Percentiles rank a stretch among this genome's conserved stretches.
Conservation (phyloP, 2,329 filamentous ascomycete species). For the Dissoconium aciculare region DNA sequence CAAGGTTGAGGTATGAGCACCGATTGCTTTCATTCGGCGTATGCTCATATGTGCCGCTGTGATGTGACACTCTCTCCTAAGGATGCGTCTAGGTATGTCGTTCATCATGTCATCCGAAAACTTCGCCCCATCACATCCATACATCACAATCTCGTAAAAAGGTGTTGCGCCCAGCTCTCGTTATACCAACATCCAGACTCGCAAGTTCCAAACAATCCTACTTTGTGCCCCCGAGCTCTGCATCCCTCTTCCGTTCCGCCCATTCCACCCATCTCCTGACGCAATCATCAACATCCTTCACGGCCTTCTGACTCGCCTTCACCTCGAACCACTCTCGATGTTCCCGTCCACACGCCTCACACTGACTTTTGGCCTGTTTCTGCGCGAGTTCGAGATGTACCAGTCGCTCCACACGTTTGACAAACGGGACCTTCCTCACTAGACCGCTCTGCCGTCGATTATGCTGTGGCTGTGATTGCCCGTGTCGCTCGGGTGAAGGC, state of each 20-base stretch:
- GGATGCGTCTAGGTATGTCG: too few species aligned
- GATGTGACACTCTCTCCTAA: too few species aligned
- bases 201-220: too few species aligned
- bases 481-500: conserved; percentile 13
- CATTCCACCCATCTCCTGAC: conserved; percentile 76
- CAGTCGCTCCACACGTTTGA: conserved; percentile 73
- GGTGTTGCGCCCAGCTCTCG: too few species aligned
- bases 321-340: conserved; percentile 96
- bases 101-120: too few species aligned
- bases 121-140: too few species aligned
- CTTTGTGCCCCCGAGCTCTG: too few species aligned
- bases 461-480: conserved; percentile 19
- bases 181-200: too few species aligned
- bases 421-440: conserved; percentile 62
- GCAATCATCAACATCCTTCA: conserved; percentile 55
- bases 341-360: conserved; percentile 63
- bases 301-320: conserved; percentile 53
- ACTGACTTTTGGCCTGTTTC: conserved; percentile 46
- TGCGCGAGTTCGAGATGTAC: conserved; percentile 76
- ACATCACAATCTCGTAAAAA: too few species aligned
- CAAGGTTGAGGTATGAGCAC: too few species aligned
- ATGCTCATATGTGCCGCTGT: too few species aligned
- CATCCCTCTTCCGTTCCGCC: conserved; percentile 31
- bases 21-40: too few species aligned
- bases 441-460: conserved; percentile 13